These are phyloP conservation scores for Moricandia moricandioides DNA, from an alignment of 345 rosid species.

Conservation along the genomic window DNA sequence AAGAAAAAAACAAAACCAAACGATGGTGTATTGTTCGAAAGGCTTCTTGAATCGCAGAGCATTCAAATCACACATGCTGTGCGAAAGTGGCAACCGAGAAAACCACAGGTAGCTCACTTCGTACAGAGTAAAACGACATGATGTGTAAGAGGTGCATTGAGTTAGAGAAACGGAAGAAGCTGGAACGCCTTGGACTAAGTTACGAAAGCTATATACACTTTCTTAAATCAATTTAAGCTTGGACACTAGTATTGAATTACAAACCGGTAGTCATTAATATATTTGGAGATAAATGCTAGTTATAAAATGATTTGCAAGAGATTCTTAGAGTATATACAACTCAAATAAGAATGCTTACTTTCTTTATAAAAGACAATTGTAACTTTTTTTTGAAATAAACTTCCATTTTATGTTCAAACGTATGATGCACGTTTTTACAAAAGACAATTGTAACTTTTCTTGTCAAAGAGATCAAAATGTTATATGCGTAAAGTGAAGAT, in stretches of 20 bases:
- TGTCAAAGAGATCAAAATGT: too few relatives aligned
- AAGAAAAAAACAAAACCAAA: too few relatives aligned
- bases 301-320: not conserved
- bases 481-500: too few relatives aligned
- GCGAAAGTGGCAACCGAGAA: not conserved
- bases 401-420: too few relatives aligned
- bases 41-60: not conserved
- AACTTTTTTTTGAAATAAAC: too few relatives aligned
- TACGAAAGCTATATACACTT: too few relatives aligned
- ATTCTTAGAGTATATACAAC: too few relatives aligned
- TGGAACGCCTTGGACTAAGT: slow-evolving; percentile 19
- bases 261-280: not conserved
- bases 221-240: not conserved
- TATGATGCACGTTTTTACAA: too few relatives aligned
- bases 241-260: not conserved
- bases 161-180: not conserved
- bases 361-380: too few relatives aligned
- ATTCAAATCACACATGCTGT: not conserved
- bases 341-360: too few relatives aligned
- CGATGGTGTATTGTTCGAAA: too few relatives aligned
- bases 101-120: not conserved
- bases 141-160: not conserved
- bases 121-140: not conserved
- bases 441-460: too few relatives aligned
- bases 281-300: not conserved